Evolutionary conservation across 2,329 filamentous ascomycete genomes (phyloP).

Genomic region (Fusarium setosum): DNA sequence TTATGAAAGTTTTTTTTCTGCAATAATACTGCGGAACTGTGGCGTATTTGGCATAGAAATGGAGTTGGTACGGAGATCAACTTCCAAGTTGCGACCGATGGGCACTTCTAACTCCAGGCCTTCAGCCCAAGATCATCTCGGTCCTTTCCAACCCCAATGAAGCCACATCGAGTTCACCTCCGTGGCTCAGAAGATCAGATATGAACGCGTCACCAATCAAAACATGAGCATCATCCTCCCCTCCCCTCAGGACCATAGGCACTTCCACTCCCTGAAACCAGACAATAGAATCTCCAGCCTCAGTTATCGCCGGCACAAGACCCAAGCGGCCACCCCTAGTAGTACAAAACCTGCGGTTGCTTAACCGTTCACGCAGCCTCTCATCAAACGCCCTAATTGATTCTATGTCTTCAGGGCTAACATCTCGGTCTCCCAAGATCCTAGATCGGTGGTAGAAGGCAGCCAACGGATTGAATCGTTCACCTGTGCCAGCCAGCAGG

Average conservation of each 20-base stretch:
- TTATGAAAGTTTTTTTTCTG: too few species aligned
- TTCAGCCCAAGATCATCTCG: background rate
- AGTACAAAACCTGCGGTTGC: too few species aligned
- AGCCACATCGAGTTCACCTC: background rate
- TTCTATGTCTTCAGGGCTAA: slow-evolving; percentile 3
- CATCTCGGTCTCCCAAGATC: slow-evolving; percentile 1
- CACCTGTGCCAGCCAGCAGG: background rate
- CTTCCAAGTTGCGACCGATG: too few species aligned
- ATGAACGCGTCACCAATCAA: slow-evolving; percentile 13
- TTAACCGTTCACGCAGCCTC: too few species aligned
- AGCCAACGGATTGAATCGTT: background rate
- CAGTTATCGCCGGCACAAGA: too few species aligned
- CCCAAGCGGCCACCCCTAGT: too few species aligned
- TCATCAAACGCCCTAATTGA: background rate
- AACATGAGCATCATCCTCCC: background rate
- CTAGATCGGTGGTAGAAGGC: background rate
- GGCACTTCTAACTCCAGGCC: too few species aligned
- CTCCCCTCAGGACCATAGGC: background rate
- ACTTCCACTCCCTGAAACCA: too few species aligned
- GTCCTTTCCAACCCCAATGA: background rate
- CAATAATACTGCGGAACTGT: too few species aligned
- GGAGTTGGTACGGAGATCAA: too few species aligned
- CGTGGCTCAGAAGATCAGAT: background rate
- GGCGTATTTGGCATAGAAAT: too few species aligned
- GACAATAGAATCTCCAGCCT: too few species aligned